phyloP scores from a whole-genome alignment of 169 alveolate species.

The Haemoproteus tartakovskyi region DNA sequence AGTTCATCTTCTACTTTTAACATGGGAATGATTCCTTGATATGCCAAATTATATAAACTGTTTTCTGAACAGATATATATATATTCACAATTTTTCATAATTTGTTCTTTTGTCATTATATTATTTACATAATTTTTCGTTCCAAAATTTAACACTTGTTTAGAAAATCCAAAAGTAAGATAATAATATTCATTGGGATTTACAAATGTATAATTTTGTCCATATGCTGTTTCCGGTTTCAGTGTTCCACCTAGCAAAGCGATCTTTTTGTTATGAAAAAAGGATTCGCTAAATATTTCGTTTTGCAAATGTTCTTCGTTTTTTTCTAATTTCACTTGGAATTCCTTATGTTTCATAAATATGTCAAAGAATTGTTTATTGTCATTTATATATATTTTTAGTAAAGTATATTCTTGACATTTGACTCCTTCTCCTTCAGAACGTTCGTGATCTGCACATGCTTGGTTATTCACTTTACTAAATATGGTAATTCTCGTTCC shows the following conservation, averaged over 20 bases:
- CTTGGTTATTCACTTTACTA: slow-evolving; percentile 92
- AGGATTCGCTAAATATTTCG: slow-evolving; percentile 2
- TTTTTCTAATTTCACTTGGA: neutral
- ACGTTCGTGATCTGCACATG: slow-evolving; percentile 98
- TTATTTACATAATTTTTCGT: slow-evolving; percentile 74
- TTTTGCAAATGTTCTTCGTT: neutral
- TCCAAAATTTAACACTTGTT: slow-evolving; percentile 69
- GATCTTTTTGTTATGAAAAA: slow-evolving; percentile 6
- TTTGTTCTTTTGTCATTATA: slow-evolving; percentile 62
- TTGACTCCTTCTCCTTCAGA: slow-evolving; percentile 83
- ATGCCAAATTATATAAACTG: slow-evolving; percentile 89
- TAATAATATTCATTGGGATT: slow-evolving; percentile 94
- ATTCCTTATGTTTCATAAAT: neutral
- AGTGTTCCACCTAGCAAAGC: slow-evolving; percentile 96
- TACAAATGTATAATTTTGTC: slow-evolving; percentile 97
- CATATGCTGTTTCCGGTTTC: slow-evolving; percentile 99
- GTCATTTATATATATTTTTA: slow-evolving; percentile 87
- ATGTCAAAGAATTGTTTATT: slow-evolving; percentile 51
- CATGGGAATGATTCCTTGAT: slow-evolving; percentile 86
- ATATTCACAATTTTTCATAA: slow-evolving; percentile 65
- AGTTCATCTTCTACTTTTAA: neutral
- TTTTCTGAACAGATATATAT: slow-evolving; percentile 72
- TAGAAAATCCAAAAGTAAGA: slow-evolving; percentile 75
- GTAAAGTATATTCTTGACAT: slow-evolving; percentile 96
- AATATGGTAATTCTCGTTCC: slow-evolving; percentile 93